phyloP scores from a whole-genome alignment of 192 early-diverging fungal species.

The Coemansia sp. region DNA sequence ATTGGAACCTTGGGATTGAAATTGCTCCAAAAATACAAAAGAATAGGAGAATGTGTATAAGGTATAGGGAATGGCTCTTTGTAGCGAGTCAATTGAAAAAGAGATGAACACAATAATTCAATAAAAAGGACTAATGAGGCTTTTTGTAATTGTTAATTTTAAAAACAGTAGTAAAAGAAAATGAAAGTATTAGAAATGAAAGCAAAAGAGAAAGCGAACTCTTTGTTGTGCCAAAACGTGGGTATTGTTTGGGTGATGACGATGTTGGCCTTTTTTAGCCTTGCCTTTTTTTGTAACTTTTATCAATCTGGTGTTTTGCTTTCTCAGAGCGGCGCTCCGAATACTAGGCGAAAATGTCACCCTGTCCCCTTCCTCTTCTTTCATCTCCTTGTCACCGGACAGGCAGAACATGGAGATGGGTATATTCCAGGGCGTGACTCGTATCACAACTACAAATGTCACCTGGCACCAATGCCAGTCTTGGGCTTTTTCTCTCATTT shows the following conservation, averaged over 20 bases:
- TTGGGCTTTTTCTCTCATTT: no score
- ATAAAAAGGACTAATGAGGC: not conserved
- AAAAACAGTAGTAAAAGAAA: slow-evolving; percentile 1
- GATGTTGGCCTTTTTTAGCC: not conserved
- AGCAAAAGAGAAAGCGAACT: not conserved
- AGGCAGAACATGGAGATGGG: no score
- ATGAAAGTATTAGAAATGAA: not conserved
- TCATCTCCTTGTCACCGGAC: no score
- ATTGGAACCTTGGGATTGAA: not conserved
- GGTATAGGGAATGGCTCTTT: not conserved
- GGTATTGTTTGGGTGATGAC: not conserved
- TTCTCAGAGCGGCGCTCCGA: no score
- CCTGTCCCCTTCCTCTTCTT: no score
- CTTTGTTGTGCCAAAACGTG: not conserved
- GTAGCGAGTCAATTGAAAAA: not conserved
- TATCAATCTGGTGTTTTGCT: no score
- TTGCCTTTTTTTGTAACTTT: no score
- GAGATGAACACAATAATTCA: not conserved
- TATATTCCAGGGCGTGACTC: no score
- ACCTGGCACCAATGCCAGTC: no score
- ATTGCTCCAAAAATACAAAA: not conserved
- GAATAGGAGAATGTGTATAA: not conserved
- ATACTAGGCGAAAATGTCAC: no score
- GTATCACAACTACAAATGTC: no score
- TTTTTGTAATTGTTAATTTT: not conserved